Conservation (phyloP, 1,284 basidiomycete species). For the Ganoderma boninense region DNA sequence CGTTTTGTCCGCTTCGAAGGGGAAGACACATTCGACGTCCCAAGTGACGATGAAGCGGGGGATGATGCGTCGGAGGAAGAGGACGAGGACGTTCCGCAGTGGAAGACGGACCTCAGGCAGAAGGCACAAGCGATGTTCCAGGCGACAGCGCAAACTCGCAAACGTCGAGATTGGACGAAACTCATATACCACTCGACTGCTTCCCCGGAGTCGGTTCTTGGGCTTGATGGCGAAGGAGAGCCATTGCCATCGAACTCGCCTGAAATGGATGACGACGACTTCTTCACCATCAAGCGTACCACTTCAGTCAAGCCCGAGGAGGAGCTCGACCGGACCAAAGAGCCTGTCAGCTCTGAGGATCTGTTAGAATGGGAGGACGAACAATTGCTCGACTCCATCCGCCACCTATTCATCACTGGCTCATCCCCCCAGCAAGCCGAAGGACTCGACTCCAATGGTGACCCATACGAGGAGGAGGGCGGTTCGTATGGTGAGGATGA, state of each 20-base stretch:
- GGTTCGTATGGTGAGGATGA: constrained; percentile 38
- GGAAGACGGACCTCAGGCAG: constrained; percentile 80
- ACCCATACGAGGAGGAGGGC: constrained; percentile 49
- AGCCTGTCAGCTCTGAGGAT: constrained; percentile 53
- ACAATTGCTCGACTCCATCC: constrained; percentile 85
- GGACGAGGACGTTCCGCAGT: constrained; percentile 63
- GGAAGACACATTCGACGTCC: constrained; percentile 59
- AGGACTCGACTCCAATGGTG: constrained; percentile 43
- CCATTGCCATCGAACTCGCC: constrained; percentile 43
- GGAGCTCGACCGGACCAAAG: constrained; percentile 77
- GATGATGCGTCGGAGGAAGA: constrained; percentile 48
- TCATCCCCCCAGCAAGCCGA: constrained; percentile 22
- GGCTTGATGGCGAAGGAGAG: constrained; percentile 46
- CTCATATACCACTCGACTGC: constrained; percentile 84
- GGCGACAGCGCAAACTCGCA: constrained; percentile 51
- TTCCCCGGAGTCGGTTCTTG: constrained; percentile 77
- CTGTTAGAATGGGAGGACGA: constrained; percentile 88
- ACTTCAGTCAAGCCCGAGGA: constrained; percentile 56
- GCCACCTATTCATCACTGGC: constrained; percentile 93
- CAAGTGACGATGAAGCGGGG: constrained; percentile 52
- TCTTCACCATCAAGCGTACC: constrained; percentile 71
- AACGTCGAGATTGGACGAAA: constrained; percentile 81
- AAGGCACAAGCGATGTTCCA: constrained; percentile 64
- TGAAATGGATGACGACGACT: constrained; percentile 68
- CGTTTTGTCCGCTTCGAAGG: constrained; percentile 51